Base-by-base conservation (phyloP, 768 basidiomycete species). In the Rhodotorula sphaerocarpa region DNA sequence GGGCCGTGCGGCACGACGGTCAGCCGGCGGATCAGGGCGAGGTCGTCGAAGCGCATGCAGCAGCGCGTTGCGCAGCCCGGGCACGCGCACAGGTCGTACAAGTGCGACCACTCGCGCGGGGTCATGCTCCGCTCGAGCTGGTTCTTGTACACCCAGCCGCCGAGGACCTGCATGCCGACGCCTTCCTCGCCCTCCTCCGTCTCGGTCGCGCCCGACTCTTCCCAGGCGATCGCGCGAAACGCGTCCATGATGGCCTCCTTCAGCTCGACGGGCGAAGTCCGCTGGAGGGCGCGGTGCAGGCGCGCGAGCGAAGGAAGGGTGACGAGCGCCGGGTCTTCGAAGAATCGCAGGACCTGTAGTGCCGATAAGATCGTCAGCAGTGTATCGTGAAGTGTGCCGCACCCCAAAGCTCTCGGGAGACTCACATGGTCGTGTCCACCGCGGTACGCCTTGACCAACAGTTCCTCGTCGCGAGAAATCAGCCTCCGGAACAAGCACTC, bases 51-150 rank as follows among this genome's bases (percentile, higher is more conserved):
- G 43, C 54, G 41, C 36, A 56, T 28, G 53, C 63, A 65, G 55
- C 60, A 62, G 2, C 55, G 47, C 5, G 55, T 61, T 6, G 64
- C 67, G 50, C 67, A 69, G 9, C 63, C 63, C 9, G 63, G 50
- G 55, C 67, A 69, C 30, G 63, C 63, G 61, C 63, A 65, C 61
- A 69, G 46, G 42, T 69, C 67, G 50, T 69, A 69, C 43, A 69
- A n/a, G 43, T 69, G 67, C 27, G 31, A 43, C 67, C 67, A 69
- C 54, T 65, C 63, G 28, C 54, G 33, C 39, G 56, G 55, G 23
- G 56, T 61, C 60, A 65, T 62, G 18, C 45, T 47, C 18, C 55
- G 16, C 27, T 5, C 44, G 27, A 65, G 39, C 46, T 62, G 60
- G 28, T 59, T 54, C 57, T 59, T 65, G 57, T 69, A 69, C 1